Evolutionary conservation across 2,329 filamentous ascomycete genomes (phyloP).

Genomic region (Myriosclerotinia scirpicola): DNA sequence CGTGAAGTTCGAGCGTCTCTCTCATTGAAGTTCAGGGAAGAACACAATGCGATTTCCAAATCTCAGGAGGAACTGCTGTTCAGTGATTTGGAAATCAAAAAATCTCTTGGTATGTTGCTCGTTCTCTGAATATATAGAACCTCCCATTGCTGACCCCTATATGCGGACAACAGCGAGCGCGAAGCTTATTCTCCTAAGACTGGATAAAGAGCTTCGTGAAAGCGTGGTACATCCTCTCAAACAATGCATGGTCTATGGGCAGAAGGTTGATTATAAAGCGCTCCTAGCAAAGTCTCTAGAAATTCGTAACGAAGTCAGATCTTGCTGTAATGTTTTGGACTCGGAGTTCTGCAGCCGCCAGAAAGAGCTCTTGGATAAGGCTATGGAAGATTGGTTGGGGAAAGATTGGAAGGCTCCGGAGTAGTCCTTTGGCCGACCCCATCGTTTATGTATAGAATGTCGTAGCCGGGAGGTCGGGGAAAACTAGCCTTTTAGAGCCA

Average conservation of each 20-base stretch:
- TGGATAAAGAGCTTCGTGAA: background rate
- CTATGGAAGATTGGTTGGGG: background rate
- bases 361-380: background rate
- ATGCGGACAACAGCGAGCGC: background rate
- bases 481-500: no score
- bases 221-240: background rate
- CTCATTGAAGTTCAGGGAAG: no score
- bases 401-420: background rate
- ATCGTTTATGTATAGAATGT: no score
- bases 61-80: no score
- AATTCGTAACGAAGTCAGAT: no score
- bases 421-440: no score
- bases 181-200: background rate
- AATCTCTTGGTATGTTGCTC: background rate
- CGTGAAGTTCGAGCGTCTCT: no score
- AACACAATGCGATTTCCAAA: no score
- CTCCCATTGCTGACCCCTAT: background rate
- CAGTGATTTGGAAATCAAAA: background rate
- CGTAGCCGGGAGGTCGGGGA: no score
- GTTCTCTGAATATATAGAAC: background rate
- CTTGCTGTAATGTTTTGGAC: background rate
- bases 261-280: background rate
- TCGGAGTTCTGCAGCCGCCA: background rate
- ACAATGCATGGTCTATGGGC: background rate
- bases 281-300: background rate